phyloP scores from a whole-genome alignment of 108 stramenopile genomes.

The Fragilariopsis cylindrus region DNA sequence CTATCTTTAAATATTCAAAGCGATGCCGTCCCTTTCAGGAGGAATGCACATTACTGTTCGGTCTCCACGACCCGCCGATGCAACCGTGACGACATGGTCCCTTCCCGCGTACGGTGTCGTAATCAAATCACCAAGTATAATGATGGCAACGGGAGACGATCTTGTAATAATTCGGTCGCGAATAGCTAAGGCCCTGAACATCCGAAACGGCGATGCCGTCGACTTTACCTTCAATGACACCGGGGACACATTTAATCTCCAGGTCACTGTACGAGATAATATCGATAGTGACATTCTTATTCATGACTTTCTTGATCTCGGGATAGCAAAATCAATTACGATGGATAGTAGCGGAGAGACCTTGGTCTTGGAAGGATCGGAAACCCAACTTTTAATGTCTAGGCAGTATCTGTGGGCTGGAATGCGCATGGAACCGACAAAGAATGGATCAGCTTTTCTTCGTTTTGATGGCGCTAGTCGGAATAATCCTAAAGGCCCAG shows the following conservation, averaged over 20 bases:
- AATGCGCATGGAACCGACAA: not conserved
- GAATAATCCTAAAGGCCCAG: slow-evolving; percentile 16
- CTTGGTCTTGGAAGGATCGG: not conserved
- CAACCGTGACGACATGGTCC: not conserved
- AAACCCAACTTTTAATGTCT: no score
- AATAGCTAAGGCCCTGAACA: not conserved
- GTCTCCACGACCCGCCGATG: slow-evolving; percentile 56
- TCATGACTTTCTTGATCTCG: slow-evolving; percentile 19
- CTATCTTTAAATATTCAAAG: not conserved
- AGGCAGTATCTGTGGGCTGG: no score
- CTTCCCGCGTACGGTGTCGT: slow-evolving; percentile 50
- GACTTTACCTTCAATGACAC: slow-evolving; percentile 30
- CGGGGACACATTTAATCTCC: slow-evolving; percentile 13
- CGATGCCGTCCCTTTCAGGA: not conserved
- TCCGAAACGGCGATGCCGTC: slow-evolving; percentile 57
- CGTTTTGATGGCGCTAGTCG: slow-evolving; percentile 25
- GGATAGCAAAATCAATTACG: slow-evolving; percentile 1
- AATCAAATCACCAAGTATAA: slow-evolving; percentile 31
- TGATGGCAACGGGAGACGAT: not conserved
- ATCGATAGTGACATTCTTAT: slow-evolving; percentile 21
- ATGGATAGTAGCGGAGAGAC: not conserved
- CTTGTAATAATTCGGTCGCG: not conserved
- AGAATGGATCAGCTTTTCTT: not conserved
- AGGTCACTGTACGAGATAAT: slow-evolving; percentile 20
- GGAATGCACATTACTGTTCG: slow-evolving; percentile 49